Evolutionary conservation across 768 basidiomycete genomes (phyloP).

Genomic region (Scleroderma bovista): DNA sequence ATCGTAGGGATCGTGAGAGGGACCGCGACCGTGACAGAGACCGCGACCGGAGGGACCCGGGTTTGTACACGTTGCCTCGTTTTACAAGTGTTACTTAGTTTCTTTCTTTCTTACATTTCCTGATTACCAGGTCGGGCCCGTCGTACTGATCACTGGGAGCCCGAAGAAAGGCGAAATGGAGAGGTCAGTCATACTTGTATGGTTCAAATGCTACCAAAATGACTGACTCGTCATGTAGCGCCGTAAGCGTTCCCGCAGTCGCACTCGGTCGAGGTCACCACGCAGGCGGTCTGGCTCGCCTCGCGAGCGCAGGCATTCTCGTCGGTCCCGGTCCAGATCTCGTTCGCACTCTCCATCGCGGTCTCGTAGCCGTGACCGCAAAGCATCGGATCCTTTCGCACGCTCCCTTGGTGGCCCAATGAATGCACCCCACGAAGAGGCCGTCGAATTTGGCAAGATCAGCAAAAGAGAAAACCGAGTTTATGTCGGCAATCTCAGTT

Average conservation of each 20-base stretch:
- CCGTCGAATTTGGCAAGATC: slow-evolving; percentile 89
- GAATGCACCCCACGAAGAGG: slow-evolving; percentile 90
- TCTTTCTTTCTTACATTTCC: not conserved
- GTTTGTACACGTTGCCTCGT: slow-evolving; percentile 29
- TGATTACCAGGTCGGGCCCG: slow-evolving; percentile 39
- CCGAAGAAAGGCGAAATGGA: slow-evolving; percentile 66
- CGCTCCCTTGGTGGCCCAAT: slow-evolving; percentile 84
- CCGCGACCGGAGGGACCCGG: slow-evolving; percentile 52
- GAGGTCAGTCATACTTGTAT: slow-evolving; percentile 34
- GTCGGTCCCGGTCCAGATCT: slow-evolving; percentile 61
- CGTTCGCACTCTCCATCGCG: slow-evolving; percentile 52
- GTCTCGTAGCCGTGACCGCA: slow-evolving; percentile 53
- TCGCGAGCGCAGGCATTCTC: slow-evolving; percentile 46
- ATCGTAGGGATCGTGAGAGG: slow-evolving; percentile 33
- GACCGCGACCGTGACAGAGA: slow-evolving; percentile 39
- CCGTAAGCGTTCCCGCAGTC: slow-evolving; percentile 62
- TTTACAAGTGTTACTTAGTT: not conserved
- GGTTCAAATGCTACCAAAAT: not conserved
- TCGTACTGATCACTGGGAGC: slow-evolving; percentile 76
- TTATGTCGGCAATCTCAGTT: slow-evolving; percentile 98
- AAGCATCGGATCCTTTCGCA: slow-evolving; percentile 59
- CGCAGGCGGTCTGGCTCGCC: slow-evolving; percentile 64
- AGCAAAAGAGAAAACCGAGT: slow-evolving; percentile 98
- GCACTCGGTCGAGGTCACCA: slow-evolving; percentile 61
- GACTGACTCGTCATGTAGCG: slow-evolving; percentile 35